Evolutionary conservation across 2,329 filamentous ascomycete species (phyloP), one percentile per base, ranked within the genome.

Genomic region (Aspergillus pseudonomiae): DNA sequence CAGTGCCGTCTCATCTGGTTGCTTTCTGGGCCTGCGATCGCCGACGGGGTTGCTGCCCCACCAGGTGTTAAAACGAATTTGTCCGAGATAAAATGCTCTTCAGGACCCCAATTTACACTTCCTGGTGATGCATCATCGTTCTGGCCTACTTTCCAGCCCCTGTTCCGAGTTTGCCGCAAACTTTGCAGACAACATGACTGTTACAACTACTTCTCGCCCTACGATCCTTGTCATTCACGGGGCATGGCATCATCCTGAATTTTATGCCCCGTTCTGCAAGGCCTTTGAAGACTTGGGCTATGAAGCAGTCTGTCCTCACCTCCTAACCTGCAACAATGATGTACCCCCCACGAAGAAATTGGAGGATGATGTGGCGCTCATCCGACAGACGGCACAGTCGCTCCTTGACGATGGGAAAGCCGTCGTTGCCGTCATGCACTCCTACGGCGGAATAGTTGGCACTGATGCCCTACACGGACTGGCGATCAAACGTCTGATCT

Each of bases 371-470:
- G 32, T 36, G 28, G 10, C 32, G 28, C 52, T 54, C 19, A 54
- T 54, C 52, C 52, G 52, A 10, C 30, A 54, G 16, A 54, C 52
- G 9, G 28, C 52, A 54, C 52, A 54, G 14, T 54, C 52, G 14
- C 52, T 54, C 30, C 30, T 54, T 12, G 53, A 56, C 3, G 14
- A 24, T 4, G 59, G 59, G 6, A 61, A 61, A 43, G 12, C 39
- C 9, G 59, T 61, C 21, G 24, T 61, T 3, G 53, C 52, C 0
- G 26, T 61, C 30, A 54, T 54, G 59, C 59, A 61, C 34, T 61
- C 59, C n/a, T 61, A 61, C 43, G 59, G 59, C 5, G 59, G 59
- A 36, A 11, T 61, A 2, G 59, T 61, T 19, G 59, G 59, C 43
- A 56, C 59, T 14, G 52, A 45, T 16, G 59, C 59, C 34, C 24